Evolutionary conservation across 1,284 basidiomycete species (phyloP).

Genomic region (Ceratobasidium papillatum): DNA sequence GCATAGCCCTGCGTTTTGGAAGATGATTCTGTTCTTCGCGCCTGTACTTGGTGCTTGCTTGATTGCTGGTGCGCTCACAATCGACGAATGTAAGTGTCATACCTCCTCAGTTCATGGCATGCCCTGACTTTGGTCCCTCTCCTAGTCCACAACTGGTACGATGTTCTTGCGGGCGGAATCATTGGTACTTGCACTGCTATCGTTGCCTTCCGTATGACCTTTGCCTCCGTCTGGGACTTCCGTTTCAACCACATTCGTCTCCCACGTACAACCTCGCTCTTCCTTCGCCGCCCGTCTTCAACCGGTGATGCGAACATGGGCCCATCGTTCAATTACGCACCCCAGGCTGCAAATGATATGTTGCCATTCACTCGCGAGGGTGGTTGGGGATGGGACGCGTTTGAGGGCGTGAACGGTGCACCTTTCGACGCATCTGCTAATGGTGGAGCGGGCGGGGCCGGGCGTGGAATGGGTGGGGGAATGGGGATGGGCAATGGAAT

Average conservation of each 20-base stretch:
- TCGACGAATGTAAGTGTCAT: constrained; percentile 59
- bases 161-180: constrained; percentile 61
- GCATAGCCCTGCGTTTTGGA: constrained; percentile 65
- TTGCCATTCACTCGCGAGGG: constrained; percentile 59
- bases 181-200: constrained; percentile 61
- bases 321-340: constrained; percentile 49
- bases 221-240: constrained; percentile 64
- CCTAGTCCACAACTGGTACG: constrained; percentile 60
- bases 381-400: constrained; percentile 53
- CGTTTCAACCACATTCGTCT: constrained; percentile 66
- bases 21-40: constrained; percentile 65
- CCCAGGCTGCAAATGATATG: constrained; percentile 52
- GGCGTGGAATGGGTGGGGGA: constrained; percentile 28
- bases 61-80: constrained; percentile 64
- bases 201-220: constrained; percentile 65
- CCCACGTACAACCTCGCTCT: constrained; percentile 58
- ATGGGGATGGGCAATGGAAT: constrained; percentile 23
- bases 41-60: constrained; percentile 66
- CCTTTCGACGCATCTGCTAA: constrained; percentile 47
- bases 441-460: constrained; percentile 46
- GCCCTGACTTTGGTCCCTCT: background rate
- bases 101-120: background rate
- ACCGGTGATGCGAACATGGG: constrained; percentile 46
- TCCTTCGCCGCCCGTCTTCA: constrained; percentile 52
- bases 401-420: constrained; percentile 45